A percentile compares a stretch with the other conserved stretches of the same genome.
Evolutionary conservation across 768 basidiomycete genomes (phyloP).

Genomic region (Hemileccinum impolitum): DNA sequence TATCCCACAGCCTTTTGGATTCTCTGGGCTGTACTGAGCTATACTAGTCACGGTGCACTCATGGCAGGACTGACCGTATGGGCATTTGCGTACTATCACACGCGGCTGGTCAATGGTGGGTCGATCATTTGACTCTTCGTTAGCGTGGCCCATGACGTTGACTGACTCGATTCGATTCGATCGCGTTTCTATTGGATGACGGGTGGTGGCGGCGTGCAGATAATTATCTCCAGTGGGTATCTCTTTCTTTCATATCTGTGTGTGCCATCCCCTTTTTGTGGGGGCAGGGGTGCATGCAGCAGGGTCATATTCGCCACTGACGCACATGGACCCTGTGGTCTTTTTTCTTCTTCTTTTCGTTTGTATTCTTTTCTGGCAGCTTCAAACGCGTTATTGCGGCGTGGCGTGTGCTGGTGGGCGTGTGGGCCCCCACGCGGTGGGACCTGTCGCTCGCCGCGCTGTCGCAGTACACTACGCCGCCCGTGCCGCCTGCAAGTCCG

Average conservation of each 20-base stretch:
- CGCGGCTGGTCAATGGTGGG: slow-evolving; percentile 79
- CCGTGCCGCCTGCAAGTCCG: slow-evolving; percentile 60
- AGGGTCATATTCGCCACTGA: slow-evolving; percentile 18
- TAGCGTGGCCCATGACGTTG: slow-evolving; percentile 24
- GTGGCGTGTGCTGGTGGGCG: slow-evolving; percentile 95
- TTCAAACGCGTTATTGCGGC: slow-evolving; percentile 85
- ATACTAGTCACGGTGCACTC: slow-evolving; percentile 69
- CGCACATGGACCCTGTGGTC: slow-evolving; percentile 12
- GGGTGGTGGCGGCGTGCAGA: slow-evolving; percentile 37
- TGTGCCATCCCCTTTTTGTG: no score
- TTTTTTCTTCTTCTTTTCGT: no score
- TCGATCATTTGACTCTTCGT: slow-evolving; percentile 22
- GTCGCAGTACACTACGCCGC: slow-evolving; percentile 66
- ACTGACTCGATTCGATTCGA: background rate
- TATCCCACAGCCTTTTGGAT: slow-evolving; percentile 85
- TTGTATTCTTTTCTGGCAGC: slow-evolving; percentile 38
- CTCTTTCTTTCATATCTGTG: slow-evolving; percentile 1
- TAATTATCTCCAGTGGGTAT: slow-evolving; percentile 72
- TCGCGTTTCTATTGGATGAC: background rate
- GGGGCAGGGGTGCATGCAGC: background rate
- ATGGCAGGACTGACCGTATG: slow-evolving; percentile 68
- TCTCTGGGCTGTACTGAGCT: slow-evolving; percentile 81
- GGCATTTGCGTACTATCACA: slow-evolving; percentile 82
- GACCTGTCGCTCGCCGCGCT: slow-evolving; percentile 77
- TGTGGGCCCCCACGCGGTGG: slow-evolving; percentile 86